Evolutionary conservation across 1,284 basidiomycete species (phyloP).

Genomic region (Sporisorium reilianum): DNA sequence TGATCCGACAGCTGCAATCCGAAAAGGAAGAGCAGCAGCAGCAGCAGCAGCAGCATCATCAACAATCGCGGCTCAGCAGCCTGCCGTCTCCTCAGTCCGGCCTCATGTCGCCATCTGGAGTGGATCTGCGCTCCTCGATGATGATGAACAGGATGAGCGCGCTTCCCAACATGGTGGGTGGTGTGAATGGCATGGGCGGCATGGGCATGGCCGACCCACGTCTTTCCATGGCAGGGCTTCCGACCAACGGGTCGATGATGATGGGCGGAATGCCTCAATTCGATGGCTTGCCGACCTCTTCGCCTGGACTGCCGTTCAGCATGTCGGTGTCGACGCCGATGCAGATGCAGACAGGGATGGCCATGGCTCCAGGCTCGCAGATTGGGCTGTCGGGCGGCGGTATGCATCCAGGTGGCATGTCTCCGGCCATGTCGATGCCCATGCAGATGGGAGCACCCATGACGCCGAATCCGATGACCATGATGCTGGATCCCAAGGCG

Average conservation of each 20-base stretch:
- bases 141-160: conserved; percentile 35
- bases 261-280: conserved; percentile 36
- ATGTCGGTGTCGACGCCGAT: conserved; percentile 26
- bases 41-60: conserved; percentile 26
- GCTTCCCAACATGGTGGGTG: conserved; percentile 27
- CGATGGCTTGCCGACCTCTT: conserved; percentile 38
- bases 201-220: conserved; percentile 30
- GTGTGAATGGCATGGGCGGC: conserved; percentile 17
- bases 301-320: conserved; percentile 30
- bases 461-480: conserved; percentile 33
- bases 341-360: conserved; percentile 37
- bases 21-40: conserved; percentile 50
- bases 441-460: conserved; percentile 29
- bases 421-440: conserved; percentile 35
- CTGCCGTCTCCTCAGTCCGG: conserved; percentile 14
- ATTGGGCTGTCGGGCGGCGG: conserved; percentile 19
- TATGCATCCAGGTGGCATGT: conserved; percentile 16
- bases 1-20: conserved; percentile 59
- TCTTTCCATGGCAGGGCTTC: conserved; percentile 34
- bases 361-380: conserved; percentile 28
- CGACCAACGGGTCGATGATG: conserved; percentile 24
- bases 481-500: conserved; percentile 52
- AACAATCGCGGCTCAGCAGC: conserved; percentile 11
- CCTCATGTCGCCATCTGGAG: conserved; percentile 25
- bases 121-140: conserved; percentile 30